Evolutionary conservation across 2,329 filamentous ascomycete genomes (phyloP).

Genomic region (Aschersonia sp.): DNA sequence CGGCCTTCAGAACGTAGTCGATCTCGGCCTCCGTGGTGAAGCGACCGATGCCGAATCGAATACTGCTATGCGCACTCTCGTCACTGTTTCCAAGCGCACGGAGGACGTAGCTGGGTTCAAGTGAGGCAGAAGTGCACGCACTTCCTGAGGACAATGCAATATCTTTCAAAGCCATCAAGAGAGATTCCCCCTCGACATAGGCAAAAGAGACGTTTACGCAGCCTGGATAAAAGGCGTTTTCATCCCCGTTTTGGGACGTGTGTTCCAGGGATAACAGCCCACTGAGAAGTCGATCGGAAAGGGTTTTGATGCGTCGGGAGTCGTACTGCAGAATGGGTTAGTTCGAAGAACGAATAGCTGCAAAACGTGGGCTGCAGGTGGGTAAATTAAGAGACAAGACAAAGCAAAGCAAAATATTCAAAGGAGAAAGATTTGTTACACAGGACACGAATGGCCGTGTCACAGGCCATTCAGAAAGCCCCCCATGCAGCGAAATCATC

Average conservation of each 20-base stretch:
- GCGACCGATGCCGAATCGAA: conserved; percentile 90
- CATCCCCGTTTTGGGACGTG: conserved; percentile 79
- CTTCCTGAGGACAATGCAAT: conserved; percentile 94
- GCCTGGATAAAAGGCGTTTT: conserved; percentile 74
- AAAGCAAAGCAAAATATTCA: conserved; percentile 1
- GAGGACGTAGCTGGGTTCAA: conserved; percentile 93
- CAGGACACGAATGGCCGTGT: conserved; percentile 43
- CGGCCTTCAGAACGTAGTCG: conserved; percentile 92
- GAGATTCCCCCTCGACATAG: conserved; percentile 94
- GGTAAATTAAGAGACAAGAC: neutral
- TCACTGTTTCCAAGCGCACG: conserved; percentile 91
- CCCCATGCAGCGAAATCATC: conserved; percentile 85
- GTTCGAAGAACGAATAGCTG: conserved; percentile 1
- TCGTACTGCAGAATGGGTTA: conserved; percentile 58
- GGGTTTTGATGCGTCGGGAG: conserved; percentile 61
- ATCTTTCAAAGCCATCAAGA: conserved; percentile 96
- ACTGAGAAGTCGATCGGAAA: conserved; percentile 72
- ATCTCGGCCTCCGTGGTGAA: conserved; percentile 95
- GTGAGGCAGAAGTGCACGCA: conserved; percentile 89
- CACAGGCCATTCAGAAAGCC: conserved; percentile 70
- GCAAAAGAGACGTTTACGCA: conserved; percentile 98
- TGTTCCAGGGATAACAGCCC: conserved; percentile 84
- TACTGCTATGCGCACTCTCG: conserved; percentile 94
- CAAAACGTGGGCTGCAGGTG: neutral
- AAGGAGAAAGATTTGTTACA: conserved; percentile 55